These are phyloP conservation scores for Diddensiella transvaalensis DNA, from an alignment of 805 yeast species.

Conservation along the genomic window DNA sequence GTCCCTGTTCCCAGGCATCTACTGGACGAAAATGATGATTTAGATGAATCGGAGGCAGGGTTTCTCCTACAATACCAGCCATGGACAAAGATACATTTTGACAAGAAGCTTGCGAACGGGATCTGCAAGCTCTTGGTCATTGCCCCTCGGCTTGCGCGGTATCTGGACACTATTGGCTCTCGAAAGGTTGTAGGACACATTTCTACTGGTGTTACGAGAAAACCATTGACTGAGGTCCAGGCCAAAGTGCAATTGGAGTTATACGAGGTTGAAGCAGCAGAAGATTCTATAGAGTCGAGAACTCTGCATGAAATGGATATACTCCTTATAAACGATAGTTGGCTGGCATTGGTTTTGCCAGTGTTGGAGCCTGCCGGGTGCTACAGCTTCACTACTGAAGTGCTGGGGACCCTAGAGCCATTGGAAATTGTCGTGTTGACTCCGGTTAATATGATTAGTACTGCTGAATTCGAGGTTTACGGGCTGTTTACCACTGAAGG, in stretches of 20 bases:
- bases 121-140: slow-evolving; percentile 15
- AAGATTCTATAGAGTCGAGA: slow-evolving; percentile 4
- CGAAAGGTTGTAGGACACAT: slow-evolving; percentile 4
- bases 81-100: slow-evolving; percentile 17
- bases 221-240: neutral
- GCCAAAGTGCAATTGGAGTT: slow-evolving; percentile 6
- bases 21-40: slow-evolving; percentile 42
- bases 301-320: slow-evolving; percentile 7
- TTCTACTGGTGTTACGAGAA: slow-evolving; percentile 4
- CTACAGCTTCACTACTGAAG: slow-evolving; percentile 14
- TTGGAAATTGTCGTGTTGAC: slow-evolving; percentile 11
- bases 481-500: slow-evolving; percentile 13
- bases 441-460: slow-evolving; percentile 17
- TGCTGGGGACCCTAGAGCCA: slow-evolving; percentile 17
- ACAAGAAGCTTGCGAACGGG: neutral
- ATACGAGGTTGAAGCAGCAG: slow-evolving; percentile 16
- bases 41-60: slow-evolving; percentile 17
- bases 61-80: slow-evolving; percentile 12
- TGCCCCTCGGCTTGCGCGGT: slow-evolving; percentile 19
- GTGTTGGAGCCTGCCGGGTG: slow-evolving; percentile 18
- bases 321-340: neutral
- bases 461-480: slow-evolving; percentile 12
- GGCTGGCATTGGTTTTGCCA: slow-evolving; percentile 14
- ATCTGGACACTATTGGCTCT: slow-evolving; percentile 1
- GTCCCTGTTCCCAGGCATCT: slow-evolving; percentile 50